phyloP scores from a whole-genome alignment of 345 rosid genomes.

The Ailanthus altissimus region DNA sequence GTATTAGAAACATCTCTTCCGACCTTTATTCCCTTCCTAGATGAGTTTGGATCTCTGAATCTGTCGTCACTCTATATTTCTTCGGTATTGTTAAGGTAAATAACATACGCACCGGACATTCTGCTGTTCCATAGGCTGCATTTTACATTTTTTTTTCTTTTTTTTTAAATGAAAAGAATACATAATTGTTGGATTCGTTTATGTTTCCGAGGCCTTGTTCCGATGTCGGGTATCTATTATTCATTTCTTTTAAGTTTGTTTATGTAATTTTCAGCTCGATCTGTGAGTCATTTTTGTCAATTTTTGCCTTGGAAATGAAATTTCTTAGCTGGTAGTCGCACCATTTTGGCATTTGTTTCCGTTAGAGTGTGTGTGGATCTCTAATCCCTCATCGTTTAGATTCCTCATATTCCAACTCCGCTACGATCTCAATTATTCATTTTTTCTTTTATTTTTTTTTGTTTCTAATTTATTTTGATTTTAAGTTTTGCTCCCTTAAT shows the following conservation, averaged over 20 bases:
- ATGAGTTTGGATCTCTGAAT: conserved; percentile 28
- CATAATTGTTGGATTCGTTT: not conserved
- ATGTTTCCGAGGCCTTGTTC: not conserved
- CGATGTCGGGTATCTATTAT: not conserved
- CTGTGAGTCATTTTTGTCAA: not conserved
- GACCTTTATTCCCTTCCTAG: not conserved
- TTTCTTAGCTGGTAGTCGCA: not conserved
- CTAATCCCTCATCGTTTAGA: not conserved
- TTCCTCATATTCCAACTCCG: not conserved
- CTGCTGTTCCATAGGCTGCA: not conserved
- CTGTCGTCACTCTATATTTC: not conserved
- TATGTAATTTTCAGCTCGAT: not conserved
- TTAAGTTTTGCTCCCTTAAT: not conserved
- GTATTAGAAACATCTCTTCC: not conserved
- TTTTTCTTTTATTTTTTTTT: not conserved
- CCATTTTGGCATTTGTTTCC: not conserved
- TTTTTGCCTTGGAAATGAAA: conserved; percentile 3
- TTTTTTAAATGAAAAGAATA: not conserved
- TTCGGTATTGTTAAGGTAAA: not conserved
- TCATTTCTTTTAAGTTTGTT: not conserved
- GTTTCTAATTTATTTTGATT: not conserved
- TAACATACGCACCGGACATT: not conserved
- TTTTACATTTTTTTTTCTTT: not conserved
- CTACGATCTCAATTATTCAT: not conserved
- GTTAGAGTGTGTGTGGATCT: not conserved